Base-by-base conservation (phyloP, 441 rosid species). In the Viola pubescens region DNA sequence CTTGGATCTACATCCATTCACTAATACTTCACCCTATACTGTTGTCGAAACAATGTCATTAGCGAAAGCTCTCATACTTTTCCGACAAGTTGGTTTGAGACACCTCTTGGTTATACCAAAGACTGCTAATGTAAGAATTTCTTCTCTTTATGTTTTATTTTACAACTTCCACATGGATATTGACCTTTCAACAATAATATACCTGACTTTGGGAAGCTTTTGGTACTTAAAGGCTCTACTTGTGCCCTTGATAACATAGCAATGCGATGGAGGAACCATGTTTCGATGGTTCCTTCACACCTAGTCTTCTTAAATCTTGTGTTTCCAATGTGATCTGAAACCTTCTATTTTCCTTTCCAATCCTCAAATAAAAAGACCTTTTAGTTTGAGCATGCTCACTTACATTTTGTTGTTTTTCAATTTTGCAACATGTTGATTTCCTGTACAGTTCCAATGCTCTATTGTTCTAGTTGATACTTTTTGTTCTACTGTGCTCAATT, bases 41-140 rank as follows among this genome's bases (percentile, higher is more conserved):
- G 98, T 91, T 52, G 86, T 86, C 70, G 98, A 91, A 77, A 79
- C 92, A 0, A 88, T 88, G 96, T 91, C 94, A 13, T 82, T 91
- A 3, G 89, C 94, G 6, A 88, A 91, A 74, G 96, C 96, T 46
- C 82, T 79, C 45, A 14, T 70, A 38, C 94, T 91, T 66, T 86
- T 91, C 70, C 86, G 90, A 41, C 74, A 82, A 70, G 84, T 86
- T 73, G 96, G 96, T 48, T 66, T 88, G 71, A 78, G 97, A 77
- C 97, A 91, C 76, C 75, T 88, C 53, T 73, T 91, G 16, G 89
- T 91, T 75, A 78, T 84, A 65, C 92, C 96, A 8, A 91, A 83
- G 81, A 70, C 70, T 66, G 55, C 82, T 40, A 48, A 55, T 59
- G 98, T 86, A 83, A 82, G 86, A 52, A 47, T 55, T 63, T 67